Conservation (phyloP, 257 asterid species). For the Solanum commersonii region DNA sequence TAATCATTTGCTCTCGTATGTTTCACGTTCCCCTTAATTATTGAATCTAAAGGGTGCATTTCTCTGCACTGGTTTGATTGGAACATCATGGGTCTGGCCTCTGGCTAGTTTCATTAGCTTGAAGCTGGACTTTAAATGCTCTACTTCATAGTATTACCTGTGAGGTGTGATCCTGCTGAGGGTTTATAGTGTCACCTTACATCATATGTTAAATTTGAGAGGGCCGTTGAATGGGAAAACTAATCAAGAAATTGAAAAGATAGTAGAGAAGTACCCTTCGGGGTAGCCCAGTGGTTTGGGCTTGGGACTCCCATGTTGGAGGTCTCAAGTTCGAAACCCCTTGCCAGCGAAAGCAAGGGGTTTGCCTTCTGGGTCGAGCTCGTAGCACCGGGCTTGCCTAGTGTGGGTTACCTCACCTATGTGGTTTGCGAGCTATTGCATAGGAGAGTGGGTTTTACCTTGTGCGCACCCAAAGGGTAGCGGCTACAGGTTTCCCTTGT, state of each 20-base stretch:
- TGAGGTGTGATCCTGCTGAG: not conserved
- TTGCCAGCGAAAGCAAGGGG: no score
- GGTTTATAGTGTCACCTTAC: not conserved
- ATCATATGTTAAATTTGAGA: not conserved
- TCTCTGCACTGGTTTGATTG: not conserved
- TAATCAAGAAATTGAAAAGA: not conserved
- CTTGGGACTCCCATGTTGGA: no score
- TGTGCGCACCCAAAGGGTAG: no score
- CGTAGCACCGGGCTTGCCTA: no score
- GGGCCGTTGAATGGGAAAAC: not conserved
- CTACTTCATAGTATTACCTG: not conserved
- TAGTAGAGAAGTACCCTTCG: not conserved
- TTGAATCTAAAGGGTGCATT: not conserved
- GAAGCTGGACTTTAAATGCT: not conserved
- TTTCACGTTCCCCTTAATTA: not conserved
- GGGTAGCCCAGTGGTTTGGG: no score
- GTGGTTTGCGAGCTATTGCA: no score
- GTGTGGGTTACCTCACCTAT: no score
- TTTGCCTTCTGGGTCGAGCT: no score
- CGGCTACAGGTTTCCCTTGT: no score
- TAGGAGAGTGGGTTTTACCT: no score
- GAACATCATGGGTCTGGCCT: not conserved
- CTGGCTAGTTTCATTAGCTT: not conserved
- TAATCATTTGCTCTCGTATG: not conserved
- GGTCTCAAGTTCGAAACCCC: no score